These are phyloP conservation scores for Cladosporium oxysporum DNA, from an alignment of 2,329 filamentous ascomycete genomes.

Conservation along the genomic window DNA sequence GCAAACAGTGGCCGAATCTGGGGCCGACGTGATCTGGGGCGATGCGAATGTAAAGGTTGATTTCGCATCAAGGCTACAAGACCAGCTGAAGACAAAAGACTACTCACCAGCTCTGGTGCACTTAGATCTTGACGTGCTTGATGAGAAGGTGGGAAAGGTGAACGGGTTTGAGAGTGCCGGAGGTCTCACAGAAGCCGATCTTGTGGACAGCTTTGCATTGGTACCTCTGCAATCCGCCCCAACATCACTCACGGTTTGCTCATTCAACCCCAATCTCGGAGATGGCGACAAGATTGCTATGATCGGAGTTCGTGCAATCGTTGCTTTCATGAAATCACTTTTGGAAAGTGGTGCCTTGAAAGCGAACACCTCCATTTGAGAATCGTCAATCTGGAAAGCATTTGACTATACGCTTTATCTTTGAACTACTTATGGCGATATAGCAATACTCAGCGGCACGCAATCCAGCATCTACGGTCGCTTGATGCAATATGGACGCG, in stretches of 20 bases:
- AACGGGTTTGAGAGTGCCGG: not conserved
- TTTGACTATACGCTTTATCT: not conserved
- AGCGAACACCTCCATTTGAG: not conserved
- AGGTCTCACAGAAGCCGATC: not conserved
- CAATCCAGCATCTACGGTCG: not conserved
- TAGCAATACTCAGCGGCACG: too few relatives aligned
- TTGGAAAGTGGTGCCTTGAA: not conserved
- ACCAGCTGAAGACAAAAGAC: not conserved
- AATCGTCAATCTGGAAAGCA: not conserved
- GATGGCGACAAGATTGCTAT: slow-evolving; percentile 16
- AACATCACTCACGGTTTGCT: slow-evolving; percentile 5
- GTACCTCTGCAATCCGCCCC: not conserved
- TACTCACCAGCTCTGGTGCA: slow-evolving; percentile 5
- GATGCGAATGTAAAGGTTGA: not conserved
- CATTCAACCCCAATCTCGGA: slow-evolving; percentile 10
- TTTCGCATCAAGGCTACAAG: not conserved
- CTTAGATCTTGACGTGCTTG: slow-evolving; percentile 14
- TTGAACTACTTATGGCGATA: not conserved
- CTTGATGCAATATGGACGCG: not conserved
- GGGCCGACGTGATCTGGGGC: not conserved
- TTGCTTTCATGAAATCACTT: slow-evolving; percentile 5
- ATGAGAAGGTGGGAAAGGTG: not conserved
- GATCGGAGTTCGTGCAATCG: slow-evolving; percentile 10
- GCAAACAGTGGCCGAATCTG: not conserved
- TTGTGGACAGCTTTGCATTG: not conserved